Base-by-base conservation (phyloP, 164 flowering plant species). In the Euptelea pleiosperma region DNA sequence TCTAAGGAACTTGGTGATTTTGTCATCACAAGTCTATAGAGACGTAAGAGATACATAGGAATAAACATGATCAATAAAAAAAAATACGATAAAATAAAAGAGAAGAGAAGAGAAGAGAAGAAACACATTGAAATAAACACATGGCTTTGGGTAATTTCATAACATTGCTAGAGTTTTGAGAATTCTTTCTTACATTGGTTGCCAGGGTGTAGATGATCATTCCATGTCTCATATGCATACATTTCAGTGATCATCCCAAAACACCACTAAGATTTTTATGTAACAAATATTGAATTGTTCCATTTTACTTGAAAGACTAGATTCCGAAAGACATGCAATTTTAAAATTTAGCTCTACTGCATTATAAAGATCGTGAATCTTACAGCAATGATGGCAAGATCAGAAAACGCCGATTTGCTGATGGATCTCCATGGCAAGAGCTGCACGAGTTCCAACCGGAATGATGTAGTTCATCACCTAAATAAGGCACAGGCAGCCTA, bases 381-480 rank as follows among this genome's bases (percentile, higher is more conserved):
- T 76, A 93, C 99, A 91, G 22, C 52, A 93, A 69, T 15, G 97
- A 83, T 37, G 99, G 99, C 28, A 90, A 68, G 66, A 93, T 66
- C 19, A 93, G 84, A 55, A 68, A 90, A 34, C 96, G 90, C 16
- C 99, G 75, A 3, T 59, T 34, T n/a, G 86, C 95, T 9, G 92
- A 75, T 11, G 93, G 71, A 68, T 90, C 96, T 43, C 89, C 92
- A 70, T 86, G 82, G 88, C 99, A 93, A 63, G 99, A 93, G 74
- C 97, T 93, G 85, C 99, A 93, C 4, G 99, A 50, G 68, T 93
- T 93, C 99, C 99, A 93, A 0, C 99, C 99, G 53, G 97, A 73
- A 73, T 93, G 97, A 69, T 93, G 99, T 3, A 93, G 73, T 60
- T 93, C 99, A 71, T 93, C 99, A 4, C 86, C 93, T 14, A 82